A percentile compares a stretch with the other conserved stretches of the same genome.
Conservation (phyloP, 129 eudicot species). For the Lactuca sativa region DNA sequence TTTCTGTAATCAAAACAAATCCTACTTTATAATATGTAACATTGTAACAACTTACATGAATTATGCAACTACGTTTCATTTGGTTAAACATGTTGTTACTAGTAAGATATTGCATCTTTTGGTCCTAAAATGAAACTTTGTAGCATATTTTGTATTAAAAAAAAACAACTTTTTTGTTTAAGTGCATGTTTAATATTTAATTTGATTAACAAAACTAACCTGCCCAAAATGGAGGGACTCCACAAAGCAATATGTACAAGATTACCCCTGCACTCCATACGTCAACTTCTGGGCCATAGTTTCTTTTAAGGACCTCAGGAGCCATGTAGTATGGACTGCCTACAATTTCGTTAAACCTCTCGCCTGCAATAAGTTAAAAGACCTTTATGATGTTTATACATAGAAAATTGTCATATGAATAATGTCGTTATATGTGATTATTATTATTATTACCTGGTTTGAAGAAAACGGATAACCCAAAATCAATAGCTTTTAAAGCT, state of each 20-base stretch:
- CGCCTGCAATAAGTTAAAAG: constrained; percentile 48
- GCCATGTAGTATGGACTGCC: constrained; percentile 97
- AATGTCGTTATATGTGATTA: constrained; percentile 10
- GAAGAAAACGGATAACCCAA: constrained; percentile 90
- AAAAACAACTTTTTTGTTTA: no score
- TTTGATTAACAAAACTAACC: constrained; percentile 13
- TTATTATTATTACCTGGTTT: constrained; percentile 59
- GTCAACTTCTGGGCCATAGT: constrained; percentile 88
- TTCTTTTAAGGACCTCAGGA: constrained; percentile 79
- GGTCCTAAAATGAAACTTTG: neutral
- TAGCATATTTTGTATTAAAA: neutral
- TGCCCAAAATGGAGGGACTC: constrained; percentile 97
- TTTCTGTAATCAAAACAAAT: constrained; percentile 44
- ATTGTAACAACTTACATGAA: neutral
- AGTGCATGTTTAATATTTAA: neutral
- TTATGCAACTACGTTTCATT: no score
- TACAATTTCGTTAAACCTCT: constrained; percentile 78
- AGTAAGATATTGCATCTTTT: no score
- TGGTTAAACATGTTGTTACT: no score
- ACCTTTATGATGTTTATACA: neutral
- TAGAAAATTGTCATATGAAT: constrained; percentile 2
- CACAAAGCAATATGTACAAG: constrained; percentile 84
- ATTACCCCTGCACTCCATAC: constrained; percentile 98
- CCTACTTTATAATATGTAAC: neutral
- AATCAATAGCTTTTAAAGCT: constrained; percentile 83